Evolutionary conservation across 805 yeast species (phyloP).

Genomic region (Ogataea naganishii): DNA sequence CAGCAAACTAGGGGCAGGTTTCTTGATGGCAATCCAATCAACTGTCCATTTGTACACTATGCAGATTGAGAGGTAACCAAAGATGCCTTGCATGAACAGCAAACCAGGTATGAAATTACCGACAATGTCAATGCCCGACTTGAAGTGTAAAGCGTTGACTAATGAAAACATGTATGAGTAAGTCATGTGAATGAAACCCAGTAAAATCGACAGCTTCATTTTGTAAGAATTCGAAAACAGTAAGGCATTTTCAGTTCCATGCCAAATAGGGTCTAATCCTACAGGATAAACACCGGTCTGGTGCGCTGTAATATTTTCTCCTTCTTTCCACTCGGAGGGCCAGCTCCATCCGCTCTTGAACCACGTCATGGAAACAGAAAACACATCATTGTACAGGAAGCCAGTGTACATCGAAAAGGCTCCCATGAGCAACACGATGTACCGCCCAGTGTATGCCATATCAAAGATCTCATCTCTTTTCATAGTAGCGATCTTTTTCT

Average conservation of each 20-base stretch:
- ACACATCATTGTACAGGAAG: constrained; percentile 61
- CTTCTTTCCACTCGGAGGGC: constrained; percentile 43
- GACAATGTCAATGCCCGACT: constrained; percentile 53
- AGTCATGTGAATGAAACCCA: constrained; percentile 72
- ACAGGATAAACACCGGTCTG: constrained; percentile 45
- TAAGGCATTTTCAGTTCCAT: constrained; percentile 67
- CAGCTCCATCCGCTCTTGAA: constrained; percentile 67
- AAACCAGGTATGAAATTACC: constrained; percentile 72
- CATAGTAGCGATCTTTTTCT: constrained; percentile 55
- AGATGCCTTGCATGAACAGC: constrained; percentile 66
- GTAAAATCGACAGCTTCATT: constrained; percentile 66
- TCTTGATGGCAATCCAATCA: constrained; percentile 56
- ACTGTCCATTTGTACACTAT: constrained; percentile 69
- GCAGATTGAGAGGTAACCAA: constrained; percentile 60
- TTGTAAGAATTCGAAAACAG: constrained; percentile 66
- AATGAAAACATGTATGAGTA: constrained; percentile 63
- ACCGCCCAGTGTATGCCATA: constrained; percentile 69
- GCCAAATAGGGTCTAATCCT: constrained; percentile 72
- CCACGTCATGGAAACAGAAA: constrained; percentile 61
- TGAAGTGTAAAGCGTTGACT: constrained; percentile 50
- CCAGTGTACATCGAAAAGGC: constrained; percentile 68
- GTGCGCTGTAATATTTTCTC: constrained; percentile 38
- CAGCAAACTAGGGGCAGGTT: constrained; percentile 63
- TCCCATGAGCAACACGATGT: constrained; percentile 64
- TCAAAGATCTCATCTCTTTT: constrained; percentile 72